Base-by-base conservation (phyloP, 1,284 basidiomycete genomes). In the Malassezia cuniculi region DNA sequence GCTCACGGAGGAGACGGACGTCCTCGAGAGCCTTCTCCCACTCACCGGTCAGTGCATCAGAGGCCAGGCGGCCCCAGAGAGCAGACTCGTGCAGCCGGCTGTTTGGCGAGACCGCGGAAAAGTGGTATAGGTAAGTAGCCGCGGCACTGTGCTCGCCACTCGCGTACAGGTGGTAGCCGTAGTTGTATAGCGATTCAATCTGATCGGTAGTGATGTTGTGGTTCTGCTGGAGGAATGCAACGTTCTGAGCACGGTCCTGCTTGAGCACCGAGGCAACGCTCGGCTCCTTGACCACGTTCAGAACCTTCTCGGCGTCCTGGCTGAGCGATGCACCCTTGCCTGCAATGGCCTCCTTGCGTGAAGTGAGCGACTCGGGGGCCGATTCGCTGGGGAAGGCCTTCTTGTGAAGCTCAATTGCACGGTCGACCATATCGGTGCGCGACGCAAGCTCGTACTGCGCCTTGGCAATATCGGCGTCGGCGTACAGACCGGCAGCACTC, bases 21-120 rank as follows among this genome's bases (percentile, higher is more conserved):
- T 95, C 90, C 60, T 85, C 81, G 9, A 94, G 75, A 0, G 90
- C 89, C 18, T 80, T 77, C 52, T 93, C 86, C 85, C 86, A 95
- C 57, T 83, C 81, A 39, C 90, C 93, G 4, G 81, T 81, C 34
- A 97, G 78, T 61, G 93, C 93, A 69, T 95, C 86, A 32, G 82
- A 86, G 21, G 89, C 85, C 49, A 97, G 81, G 71, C 95, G 94
- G 27, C 90, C 90, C 93, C 90, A 97, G 71, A 89, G 83, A 5
- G 87, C 84, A 8, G 90, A 95, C 34, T 85, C 80, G 70, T 82
- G 86, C 59, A 90, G 80, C 42, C 87, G 82, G 48, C 76, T 74
- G 68, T 93, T 85, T 46, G 87, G 89, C 32, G 89, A 93, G 48
- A 97, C 80, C 32, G 95, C 81, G 48, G 89, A 84, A 76, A 94